A percentile compares a stretch with the other conserved stretches of the same genome.
Conservation (phyloP, 495 filamentous ascomycete species). For the Aspergillus panamensis region DNA sequence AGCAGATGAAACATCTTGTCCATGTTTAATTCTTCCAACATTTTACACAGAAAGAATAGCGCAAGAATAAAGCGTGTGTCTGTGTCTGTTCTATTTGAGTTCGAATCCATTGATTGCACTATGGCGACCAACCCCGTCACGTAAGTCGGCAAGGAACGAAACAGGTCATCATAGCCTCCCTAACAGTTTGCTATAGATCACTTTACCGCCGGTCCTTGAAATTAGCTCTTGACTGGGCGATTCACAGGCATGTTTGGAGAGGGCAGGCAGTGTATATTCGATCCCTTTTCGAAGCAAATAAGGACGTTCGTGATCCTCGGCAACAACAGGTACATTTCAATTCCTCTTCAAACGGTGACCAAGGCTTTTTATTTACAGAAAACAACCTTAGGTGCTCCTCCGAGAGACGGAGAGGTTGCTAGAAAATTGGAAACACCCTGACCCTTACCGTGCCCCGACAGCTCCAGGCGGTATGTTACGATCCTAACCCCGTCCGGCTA, state of each 20-base stretch:
- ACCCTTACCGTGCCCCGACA: conserved; percentile 82
- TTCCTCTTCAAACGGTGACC: not conserved
- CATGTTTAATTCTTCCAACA: not conserved
- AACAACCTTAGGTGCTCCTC: conserved; percentile 60
- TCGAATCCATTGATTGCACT: conserved; percentile 2
- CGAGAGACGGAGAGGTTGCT: conserved; percentile 83
- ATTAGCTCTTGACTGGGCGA: conserved; percentile 89
- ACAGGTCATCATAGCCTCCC: not conserved
- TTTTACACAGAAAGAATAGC: not conserved
- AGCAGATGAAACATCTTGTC: not conserved
- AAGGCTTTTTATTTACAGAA: not conserved
- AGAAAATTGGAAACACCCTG: conserved; percentile 95
- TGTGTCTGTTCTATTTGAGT: not conserved
- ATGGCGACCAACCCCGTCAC: conserved; percentile 40
- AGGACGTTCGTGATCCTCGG: conserved; percentile 76
- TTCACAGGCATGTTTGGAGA: conserved; percentile 87
- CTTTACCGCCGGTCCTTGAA: conserved; percentile 92
- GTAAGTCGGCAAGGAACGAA: conserved; percentile 28
- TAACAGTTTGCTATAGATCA: conserved; percentile 53
- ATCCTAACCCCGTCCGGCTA: not conserved
- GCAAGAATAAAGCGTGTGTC: not conserved
- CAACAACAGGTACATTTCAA: conserved; percentile 68
- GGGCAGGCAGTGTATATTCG: conserved; percentile 95
- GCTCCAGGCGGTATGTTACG: conserved; percentile 85
- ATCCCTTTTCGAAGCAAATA: conserved; percentile 92